Evolutionary conservation across 2,329 filamentous ascomycete species (phyloP), one percentile per base, ranked within the genome.

Genomic region (Fusarium sp.): DNA sequence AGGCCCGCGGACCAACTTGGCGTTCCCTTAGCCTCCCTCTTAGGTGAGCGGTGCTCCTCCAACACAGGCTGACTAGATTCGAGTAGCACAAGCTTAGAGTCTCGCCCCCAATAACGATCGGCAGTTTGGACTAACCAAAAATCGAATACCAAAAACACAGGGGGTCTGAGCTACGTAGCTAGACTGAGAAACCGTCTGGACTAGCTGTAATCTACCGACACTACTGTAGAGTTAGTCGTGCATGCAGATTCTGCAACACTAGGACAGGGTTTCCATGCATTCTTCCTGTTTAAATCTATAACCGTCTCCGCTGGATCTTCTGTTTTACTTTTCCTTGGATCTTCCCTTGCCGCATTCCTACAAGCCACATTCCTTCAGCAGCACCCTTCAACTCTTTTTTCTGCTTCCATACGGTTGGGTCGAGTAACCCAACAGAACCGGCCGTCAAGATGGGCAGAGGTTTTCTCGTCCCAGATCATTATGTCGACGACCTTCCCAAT

Each of bases 381-480:
- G 13, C 30, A 30, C 20, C 25, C 40, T 56, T 23, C 11, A 15
- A 19, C 27, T 1, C 23, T 13, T n/a, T 13, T 2, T 19, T 20
- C n/a, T 8, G 20, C 9, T 30, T 6, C 2, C 6, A 44, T 15
- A 23, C 22, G 2, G 2, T 51, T 25, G 27, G 27, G 27, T 9
- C 1, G 25, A 9, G 11, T 33, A 30, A 0, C 9, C n/a, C 25
- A 17, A 20, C 11, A 33, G 4, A 27, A 6, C n/a, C 50, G n/a
- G 13, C 35, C 44, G 46, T 50, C 66, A 59, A 62, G 13, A 73
- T 73, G 68, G 50, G 52, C 10, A 45, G 10, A 27, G 59, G 72
- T 4, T 74, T 73, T 22, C 59, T 74, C 6, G 65, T 74, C 17
- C 72, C 72, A 1, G 71, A 71, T 6, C 14, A 19, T 20, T 74